phyloP scores from a whole-genome alignment of 345 rosid genomes.

The Eucalyptus decipiens region DNA sequence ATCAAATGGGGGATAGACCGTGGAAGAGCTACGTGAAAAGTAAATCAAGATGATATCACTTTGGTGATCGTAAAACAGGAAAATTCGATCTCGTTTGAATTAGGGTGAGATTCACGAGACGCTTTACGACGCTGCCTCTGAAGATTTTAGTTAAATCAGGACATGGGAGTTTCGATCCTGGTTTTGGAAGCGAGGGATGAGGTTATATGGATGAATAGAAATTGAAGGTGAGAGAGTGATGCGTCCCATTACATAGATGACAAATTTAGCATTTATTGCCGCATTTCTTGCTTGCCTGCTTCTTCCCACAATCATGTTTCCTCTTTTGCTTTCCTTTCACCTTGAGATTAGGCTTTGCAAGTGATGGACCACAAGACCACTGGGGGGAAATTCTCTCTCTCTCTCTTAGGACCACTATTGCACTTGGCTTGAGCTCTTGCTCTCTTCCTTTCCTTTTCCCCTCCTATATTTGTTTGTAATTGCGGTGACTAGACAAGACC shows the following conservation, averaged over 20 bases:
- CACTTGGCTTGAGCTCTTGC: background rate
- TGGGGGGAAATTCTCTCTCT: background rate
- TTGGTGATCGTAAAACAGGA: accelerated
- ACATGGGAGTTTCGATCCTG: background rate
- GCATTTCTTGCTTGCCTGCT: background rate
- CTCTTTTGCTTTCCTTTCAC: background rate
- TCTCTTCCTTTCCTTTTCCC: background rate
- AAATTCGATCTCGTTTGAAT: background rate
- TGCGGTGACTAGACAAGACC: background rate
- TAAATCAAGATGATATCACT: background rate
- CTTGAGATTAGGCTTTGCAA: background rate
- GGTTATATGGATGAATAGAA: background rate
- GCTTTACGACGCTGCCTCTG: background rate
- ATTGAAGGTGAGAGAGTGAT: background rate
- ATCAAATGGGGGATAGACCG: background rate
- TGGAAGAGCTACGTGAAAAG: background rate
- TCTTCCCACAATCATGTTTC: background rate
- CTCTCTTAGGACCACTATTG: background rate
- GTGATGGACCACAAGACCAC: background rate
- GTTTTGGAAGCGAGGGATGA: background rate
- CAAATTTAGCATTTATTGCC: background rate
- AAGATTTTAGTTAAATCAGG: background rate
- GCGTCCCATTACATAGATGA: background rate
- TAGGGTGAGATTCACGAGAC: background rate
- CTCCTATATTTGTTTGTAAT: background rate